A percentile compares a stretch with the other conserved stretches of the same genome.
phyloP scores from a whole-genome alignment of 2,329 filamentous ascomycete genomes.

The Colletotrichum sp. region DNA sequence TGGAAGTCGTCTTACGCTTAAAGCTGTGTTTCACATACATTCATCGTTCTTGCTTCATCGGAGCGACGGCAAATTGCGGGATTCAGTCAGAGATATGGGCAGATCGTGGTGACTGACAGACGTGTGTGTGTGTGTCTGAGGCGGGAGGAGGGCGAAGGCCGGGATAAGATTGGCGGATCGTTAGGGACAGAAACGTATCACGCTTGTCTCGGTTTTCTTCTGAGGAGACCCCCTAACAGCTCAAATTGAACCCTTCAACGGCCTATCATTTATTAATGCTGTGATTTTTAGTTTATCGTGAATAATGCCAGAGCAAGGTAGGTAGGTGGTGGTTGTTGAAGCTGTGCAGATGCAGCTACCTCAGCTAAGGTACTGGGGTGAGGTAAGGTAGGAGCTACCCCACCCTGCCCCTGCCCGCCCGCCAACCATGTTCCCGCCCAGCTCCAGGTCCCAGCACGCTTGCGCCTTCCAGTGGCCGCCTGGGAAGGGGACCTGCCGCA shows the following conservation, averaged over 20 bases:
- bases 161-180: neutral
- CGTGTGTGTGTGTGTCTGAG: neutral
- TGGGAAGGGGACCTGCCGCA: neutral
- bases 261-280: neutral
- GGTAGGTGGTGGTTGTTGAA: neutral
- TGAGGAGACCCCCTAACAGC: neutral
- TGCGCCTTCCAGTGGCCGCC: constrained; percentile 1
- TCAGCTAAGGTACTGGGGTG: neutral
- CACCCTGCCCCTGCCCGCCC: neutral
- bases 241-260: neutral
- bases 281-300: neutral
- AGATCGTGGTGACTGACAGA: neutral
- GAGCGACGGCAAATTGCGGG: neutral
- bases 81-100: neutral
- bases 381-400: neutral
- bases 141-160: neutral
- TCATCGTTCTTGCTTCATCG: neutral
- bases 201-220: neutral
- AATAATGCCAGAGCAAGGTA: neutral
- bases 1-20: neutral
- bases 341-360: neutral
- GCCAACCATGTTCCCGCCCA: neutral
- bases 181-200: neutral
- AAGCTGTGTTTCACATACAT: neutral
- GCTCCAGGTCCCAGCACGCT: neutral